Base-by-base conservation (phyloP, 306 rosid species). In the Herpetospermum pedunculosum region DNA sequence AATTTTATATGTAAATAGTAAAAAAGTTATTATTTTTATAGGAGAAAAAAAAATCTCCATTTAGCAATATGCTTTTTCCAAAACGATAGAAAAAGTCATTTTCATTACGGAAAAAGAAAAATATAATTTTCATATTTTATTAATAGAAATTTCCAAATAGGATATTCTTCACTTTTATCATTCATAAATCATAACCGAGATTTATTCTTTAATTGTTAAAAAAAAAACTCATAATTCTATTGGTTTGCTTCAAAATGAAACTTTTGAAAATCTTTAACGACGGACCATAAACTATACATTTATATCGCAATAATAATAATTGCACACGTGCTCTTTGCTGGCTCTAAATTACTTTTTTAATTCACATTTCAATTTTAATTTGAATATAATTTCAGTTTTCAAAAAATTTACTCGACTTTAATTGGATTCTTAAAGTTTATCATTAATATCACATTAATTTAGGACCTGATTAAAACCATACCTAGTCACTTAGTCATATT, bases 321-420 rank as follows among this genome's bases (percentile, higher is more conserved):
- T 28, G 23, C 69, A 34, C 69, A 60, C 69, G 69, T 60, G 69
- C 69, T 60, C 69, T 18, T 18, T 60, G 69, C 69, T 60, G 44
- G 44, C 44, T 60, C 40, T 32, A 32, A 60, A 60, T 32, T 18
- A 30, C 67, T 59, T 28, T 29, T 28, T 1, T 59, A 59, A 59
- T 50, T 11, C 12, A 50, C 19, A 1, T 50, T 18, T 50, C 15
- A 43, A 46, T 46, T 13, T 14, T 13, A 44, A 13, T 4, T 49
- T n/a, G 4, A 48, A 48, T 48, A 1, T 15, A 14, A 14, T 18
- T 49, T 6, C 4, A 16, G 0, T 49, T 18, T n/a, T n/a, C n/a
- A n/a, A n/a, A n/a, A n/a, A n/a, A n/a, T n/a, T n/a, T n/a, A n/a
- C n/a, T n/a, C n/a, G n/a, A n/a, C n/a, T n/a, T n/a, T n/a, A n/a